Percentiles rank a stretch among this genome's conserved stretches.
These are phyloP conservation scores for Nicotiana paniculata DNA, from an alignment of 257 asterid genomes.

Conservation along the genomic window DNA sequence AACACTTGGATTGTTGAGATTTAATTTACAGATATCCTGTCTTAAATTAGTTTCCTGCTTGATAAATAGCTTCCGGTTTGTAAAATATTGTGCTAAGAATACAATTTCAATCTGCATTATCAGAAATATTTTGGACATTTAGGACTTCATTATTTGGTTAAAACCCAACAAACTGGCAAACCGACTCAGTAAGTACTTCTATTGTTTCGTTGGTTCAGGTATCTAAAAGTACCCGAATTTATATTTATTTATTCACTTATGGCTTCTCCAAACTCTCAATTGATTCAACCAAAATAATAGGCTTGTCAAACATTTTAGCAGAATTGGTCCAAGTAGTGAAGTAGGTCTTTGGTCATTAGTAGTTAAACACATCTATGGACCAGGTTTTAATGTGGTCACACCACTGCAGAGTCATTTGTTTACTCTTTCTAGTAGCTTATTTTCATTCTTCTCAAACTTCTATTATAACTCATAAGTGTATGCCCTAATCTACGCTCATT, in stretches of 20 bases:
- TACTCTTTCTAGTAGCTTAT: background rate
- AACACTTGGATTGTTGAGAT: conserved; percentile 3
- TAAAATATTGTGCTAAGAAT: background rate
- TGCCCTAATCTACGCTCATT: background rate
- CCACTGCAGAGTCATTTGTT: background rate
- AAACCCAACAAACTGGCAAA: background rate
- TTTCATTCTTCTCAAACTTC: background rate
- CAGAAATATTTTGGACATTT: background rate
- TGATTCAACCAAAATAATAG: background rate
- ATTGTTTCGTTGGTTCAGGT: background rate
- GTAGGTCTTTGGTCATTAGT: background rate
- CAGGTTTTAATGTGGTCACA: background rate
- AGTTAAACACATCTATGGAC: background rate
- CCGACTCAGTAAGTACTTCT: background rate
- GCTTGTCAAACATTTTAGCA: background rate
- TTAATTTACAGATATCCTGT: background rate
- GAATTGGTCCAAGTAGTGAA: conserved; percentile 1
- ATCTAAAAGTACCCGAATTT: background rate
- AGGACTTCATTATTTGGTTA: background rate
- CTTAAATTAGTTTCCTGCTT: background rate
- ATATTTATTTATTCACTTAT: background rate
- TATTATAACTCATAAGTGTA: background rate
- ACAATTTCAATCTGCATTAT: background rate
- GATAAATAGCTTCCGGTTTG: background rate
- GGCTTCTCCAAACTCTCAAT: background rate